A percentile compares a stretch with the other conserved stretches of the same genome.
Evolutionary conservation across 2,329 filamentous ascomycete genomes (phyloP).

Genomic region (Venturia carpophila): DNA sequence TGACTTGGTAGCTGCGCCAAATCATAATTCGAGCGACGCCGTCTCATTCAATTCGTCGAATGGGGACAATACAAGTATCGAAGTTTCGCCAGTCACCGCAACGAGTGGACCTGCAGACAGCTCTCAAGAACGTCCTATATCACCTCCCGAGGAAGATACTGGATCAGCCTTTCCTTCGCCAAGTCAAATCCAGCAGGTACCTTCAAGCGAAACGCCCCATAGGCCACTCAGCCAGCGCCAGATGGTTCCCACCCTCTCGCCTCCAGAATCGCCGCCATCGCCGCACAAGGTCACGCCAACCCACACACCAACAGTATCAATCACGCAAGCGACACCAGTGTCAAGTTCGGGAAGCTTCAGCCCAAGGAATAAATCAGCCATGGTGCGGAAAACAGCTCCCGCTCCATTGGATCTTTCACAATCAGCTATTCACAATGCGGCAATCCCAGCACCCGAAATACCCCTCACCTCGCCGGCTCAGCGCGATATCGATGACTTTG

Average conservation of each 20-base stretch:
- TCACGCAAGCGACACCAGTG: conserved; percentile 34
- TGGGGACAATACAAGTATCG: conserved; percentile 11
- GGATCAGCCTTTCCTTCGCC: conserved; percentile 3
- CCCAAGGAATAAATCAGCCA: conserved; percentile 7
- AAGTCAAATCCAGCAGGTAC: not conserved
- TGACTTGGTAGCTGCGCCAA: not conserved
- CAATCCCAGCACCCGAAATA: conserved; percentile 61
- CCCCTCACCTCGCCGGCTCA: conserved; percentile 53
- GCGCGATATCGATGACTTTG: conserved; percentile 61
- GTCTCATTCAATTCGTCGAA: conserved; percentile 9
- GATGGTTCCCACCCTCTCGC: not conserved
- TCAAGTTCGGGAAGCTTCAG: conserved; percentile 31
- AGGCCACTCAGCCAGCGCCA: conserved; percentile 2
- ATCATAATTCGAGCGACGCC: conserved; percentile 8
- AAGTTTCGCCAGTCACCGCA: conserved; percentile 13
- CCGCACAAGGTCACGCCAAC: not conserved
- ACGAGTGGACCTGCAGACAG: conserved; percentile 2
- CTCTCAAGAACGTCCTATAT: conserved; percentile 7
- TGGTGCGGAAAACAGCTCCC: conserved; percentile 70
- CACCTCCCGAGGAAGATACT: conserved; percentile 2
- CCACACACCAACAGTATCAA: conserved; percentile 28
- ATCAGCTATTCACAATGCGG: not conserved
- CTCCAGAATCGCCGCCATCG: conserved; percentile 9
- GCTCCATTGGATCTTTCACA: conserved; percentile 64
- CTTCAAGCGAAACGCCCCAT: not conserved